Evolutionary conservation across 1,139 yeast species (phyloP).

Genomic region (Dujonia santamariae): DNA sequence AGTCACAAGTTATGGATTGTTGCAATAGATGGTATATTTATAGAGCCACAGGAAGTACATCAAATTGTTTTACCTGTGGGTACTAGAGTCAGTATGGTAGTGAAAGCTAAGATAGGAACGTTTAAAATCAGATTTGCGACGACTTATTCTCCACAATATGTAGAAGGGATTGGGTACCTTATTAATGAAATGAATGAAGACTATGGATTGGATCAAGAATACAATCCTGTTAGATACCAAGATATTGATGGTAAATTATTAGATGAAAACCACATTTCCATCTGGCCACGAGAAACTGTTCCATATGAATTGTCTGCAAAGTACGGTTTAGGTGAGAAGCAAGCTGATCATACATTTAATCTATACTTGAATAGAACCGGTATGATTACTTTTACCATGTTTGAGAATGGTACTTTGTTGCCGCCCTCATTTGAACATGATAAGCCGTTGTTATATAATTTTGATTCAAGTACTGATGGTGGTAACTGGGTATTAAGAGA

Average conservation of each 20-base stretch:
- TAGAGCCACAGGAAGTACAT: slow-evolving; percentile 21
- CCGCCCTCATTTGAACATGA: slow-evolving; percentile 17
- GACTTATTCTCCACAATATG: slow-evolving; percentile 25
- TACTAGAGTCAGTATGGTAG: slow-evolving; percentile 22
- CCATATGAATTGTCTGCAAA: slow-evolving; percentile 16
- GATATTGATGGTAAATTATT: slow-evolving; percentile 18
- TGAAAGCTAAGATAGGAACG: slow-evolving; percentile 19
- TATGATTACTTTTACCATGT: slow-evolving; percentile 25
- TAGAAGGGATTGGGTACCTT: slow-evolving; percentile 25
- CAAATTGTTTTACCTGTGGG: slow-evolving; percentile 29
- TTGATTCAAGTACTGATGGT: slow-evolving; percentile 1
- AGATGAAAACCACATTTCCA: slow-evolving; percentile 7
- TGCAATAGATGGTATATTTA: slow-evolving; percentile 30
- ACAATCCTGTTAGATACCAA: slow-evolving; percentile 14
- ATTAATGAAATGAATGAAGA: neutral
- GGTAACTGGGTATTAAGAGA: slow-evolving; percentile 15
- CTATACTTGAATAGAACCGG: slow-evolving; percentile 23
- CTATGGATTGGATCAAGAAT: neutral
- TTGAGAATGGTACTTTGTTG: slow-evolving; percentile 17
- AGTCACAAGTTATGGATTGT: slow-evolving; percentile 29
- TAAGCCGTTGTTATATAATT: slow-evolving; percentile 15
- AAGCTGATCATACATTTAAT: slow-evolving; percentile 22
- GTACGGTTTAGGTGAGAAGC: slow-evolving; percentile 8
- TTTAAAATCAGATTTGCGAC: slow-evolving; percentile 28
- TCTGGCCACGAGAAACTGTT: slow-evolving; percentile 17